These are phyloP conservation scores for Agrocybe praecox DNA, from an alignment of 768 basidiomycete species.

Conservation along the genomic window DNA sequence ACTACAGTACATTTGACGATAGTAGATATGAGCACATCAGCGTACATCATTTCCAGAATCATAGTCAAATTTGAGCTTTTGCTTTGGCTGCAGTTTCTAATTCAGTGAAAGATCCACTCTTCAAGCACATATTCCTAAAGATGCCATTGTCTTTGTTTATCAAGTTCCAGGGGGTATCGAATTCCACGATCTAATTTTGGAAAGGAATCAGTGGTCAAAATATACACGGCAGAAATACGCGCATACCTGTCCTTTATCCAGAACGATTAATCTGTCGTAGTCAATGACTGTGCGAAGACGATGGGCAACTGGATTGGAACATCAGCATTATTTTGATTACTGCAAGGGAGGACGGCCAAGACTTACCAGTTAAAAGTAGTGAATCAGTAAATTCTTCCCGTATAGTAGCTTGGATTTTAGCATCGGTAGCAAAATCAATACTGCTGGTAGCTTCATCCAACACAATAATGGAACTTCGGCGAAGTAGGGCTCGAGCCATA, in stretches of 20 bases:
- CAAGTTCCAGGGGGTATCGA: slow-evolving; percentile 73
- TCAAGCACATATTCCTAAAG: slow-evolving; percentile 71
- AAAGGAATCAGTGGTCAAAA: neutral
- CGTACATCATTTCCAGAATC: neutral
- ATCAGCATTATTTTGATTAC: neutral
- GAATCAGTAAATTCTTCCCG: slow-evolving; percentile 82
- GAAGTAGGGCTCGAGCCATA: slow-evolving; percentile 80
- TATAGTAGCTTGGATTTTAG: slow-evolving; percentile 89
- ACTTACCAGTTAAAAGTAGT: slow-evolving; percentile 70
- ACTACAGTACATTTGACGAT: too few species aligned
- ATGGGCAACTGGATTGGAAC: slow-evolving; percentile 57
- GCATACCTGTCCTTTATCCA: slow-evolving; percentile 66
- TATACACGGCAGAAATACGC: neutral
- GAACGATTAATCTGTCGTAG: slow-evolving; percentile 76
- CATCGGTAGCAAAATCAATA: slow-evolving; percentile 86
- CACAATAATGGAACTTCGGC: slow-evolving; percentile 73
- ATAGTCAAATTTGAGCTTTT: slow-evolving; percentile 22
- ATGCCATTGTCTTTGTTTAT: slow-evolving; percentile 64
- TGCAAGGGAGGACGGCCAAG: neutral
- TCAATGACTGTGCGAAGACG: slow-evolving; percentile 80
- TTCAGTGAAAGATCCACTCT: slow-evolving; percentile 67
- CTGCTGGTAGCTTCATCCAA: slow-evolving; percentile 86
- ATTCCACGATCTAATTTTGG: slow-evolving; percentile 50
- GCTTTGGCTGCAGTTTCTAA: slow-evolving; percentile 60
- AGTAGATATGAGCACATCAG: neutral